Evolutionary conservation across 352 stramenopile genomes (phyloP).

Genomic region (Thalassiosira allenii): DNA sequence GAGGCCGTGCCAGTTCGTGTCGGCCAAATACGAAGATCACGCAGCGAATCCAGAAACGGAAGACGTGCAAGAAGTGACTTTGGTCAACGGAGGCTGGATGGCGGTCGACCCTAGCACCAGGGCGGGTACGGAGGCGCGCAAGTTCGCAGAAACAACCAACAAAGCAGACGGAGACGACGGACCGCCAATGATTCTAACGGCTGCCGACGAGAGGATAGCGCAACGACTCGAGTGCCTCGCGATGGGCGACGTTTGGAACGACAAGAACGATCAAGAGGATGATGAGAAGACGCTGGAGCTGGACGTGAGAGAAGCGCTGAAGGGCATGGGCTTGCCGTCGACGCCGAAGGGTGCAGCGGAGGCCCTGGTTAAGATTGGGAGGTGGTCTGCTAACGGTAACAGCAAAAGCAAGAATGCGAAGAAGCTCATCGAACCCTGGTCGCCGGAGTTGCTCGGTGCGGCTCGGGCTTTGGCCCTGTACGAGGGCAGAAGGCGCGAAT

Average conservation of each 20-base stretch:
- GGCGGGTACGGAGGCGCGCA: slow-evolving; percentile 64
- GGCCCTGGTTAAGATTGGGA: slow-evolving; percentile 76
- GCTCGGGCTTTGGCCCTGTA: slow-evolving; percentile 57
- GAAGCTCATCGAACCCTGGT: slow-evolving; percentile 62
- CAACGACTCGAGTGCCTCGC: slow-evolving; percentile 81
- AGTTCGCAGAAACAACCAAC: slow-evolving; percentile 59
- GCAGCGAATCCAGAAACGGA: background rate
- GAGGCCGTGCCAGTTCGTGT: slow-evolving; percentile 64
- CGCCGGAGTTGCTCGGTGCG: slow-evolving; percentile 65
- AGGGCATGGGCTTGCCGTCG: slow-evolving; percentile 67
- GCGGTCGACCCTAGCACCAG: slow-evolving; percentile 74
- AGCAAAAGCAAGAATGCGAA: slow-evolving; percentile 29
- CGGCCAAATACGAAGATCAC: slow-evolving; percentile 7
- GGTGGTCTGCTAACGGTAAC: slow-evolving; percentile 61
- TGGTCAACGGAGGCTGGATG: slow-evolving; percentile 84
- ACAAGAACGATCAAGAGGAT: slow-evolving; percentile 7
- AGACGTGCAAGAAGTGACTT: slow-evolving; percentile 44
- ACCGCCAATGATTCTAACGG: slow-evolving; percentile 45
- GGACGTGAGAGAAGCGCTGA: slow-evolving; percentile 75
- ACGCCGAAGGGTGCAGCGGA: slow-evolving; percentile 70
- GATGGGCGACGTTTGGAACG: slow-evolving; percentile 69
- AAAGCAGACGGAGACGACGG: slow-evolving; percentile 11
- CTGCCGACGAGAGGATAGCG: slow-evolving; percentile 76
- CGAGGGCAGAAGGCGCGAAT: slow-evolving; percentile 38
- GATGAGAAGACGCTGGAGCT: slow-evolving; percentile 66